phyloP scores from a whole-genome alignment of 2,329 filamentous ascomycete species.

The Amphichorda felina region DNA sequence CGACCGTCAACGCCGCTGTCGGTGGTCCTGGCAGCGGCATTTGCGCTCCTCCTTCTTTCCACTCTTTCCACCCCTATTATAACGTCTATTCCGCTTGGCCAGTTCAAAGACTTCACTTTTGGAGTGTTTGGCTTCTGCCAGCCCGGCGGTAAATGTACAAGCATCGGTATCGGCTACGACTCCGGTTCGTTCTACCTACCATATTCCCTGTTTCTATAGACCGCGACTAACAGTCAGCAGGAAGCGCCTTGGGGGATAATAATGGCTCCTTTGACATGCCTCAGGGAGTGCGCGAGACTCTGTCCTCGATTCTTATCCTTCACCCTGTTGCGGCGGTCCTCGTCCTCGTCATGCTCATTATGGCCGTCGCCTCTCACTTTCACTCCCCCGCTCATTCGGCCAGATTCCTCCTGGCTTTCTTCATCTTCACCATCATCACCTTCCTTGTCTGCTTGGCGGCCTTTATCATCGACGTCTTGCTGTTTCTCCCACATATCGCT shows the following conservation, averaged over 20 bases:
- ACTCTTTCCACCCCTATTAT: constrained; percentile 89
- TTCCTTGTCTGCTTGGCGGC: constrained; percentile 74
- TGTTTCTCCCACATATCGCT: constrained; percentile 87
- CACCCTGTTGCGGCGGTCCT: constrained; percentile 85
- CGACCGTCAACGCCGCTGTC: constrained; percentile 88
- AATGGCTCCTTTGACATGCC: constrained; percentile 43
- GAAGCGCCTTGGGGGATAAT: background rate
- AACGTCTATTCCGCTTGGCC: constrained; percentile 70
- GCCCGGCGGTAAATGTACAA: constrained; percentile 47
- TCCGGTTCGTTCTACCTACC: constrained; percentile 46
- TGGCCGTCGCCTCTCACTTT: constrained; percentile 74
- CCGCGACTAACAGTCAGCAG: background rate
- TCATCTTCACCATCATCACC: constrained; percentile 78
- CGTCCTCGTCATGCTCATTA: constrained; percentile 70
- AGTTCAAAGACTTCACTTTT: constrained; percentile 65
- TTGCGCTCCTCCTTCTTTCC: constrained; percentile 73
- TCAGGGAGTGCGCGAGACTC: constrained; percentile 38
- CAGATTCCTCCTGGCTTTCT: constrained; percentile 71
- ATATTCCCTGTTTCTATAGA: background rate
- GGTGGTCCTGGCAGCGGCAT: constrained; percentile 73
- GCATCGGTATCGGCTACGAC: constrained; percentile 74
- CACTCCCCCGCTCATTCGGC: constrained; percentile 83
- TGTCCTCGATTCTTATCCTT: constrained; percentile 85
- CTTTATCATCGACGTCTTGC: constrained; percentile 84
- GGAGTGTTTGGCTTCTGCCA: constrained; percentile 89